These are phyloP conservation scores for Halophytophthora polymorphica DNA, from an alignment of 352 stramenopile species.

Conservation along the genomic window DNA sequence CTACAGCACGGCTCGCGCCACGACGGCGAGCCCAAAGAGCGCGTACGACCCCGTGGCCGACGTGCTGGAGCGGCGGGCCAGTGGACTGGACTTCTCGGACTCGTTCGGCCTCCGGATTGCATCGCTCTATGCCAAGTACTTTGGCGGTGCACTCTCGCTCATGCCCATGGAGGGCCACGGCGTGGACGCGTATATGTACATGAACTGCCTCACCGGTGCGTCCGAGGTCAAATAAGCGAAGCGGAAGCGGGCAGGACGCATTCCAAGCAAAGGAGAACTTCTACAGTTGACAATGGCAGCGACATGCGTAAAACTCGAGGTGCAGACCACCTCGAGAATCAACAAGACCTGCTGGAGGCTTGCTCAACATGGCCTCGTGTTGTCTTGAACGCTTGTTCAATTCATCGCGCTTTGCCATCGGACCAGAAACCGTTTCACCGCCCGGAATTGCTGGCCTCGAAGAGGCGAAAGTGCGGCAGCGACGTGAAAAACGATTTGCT, in stretches of 20 bases:
- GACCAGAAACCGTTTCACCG: too few species aligned
- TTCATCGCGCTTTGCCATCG: too few species aligned
- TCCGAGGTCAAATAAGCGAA: conserved; percentile 68
- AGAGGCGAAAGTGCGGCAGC: background rate
- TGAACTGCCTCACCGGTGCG: conserved; percentile 74
- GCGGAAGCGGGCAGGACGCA: background rate
- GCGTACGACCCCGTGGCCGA: conserved; percentile 73
- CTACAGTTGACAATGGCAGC: too few species aligned
- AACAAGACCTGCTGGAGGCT: too few species aligned
- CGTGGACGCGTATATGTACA: conserved; percentile 93
- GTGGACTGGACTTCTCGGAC: conserved; percentile 61
- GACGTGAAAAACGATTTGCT: conserved; percentile 4
- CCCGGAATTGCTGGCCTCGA: background rate
- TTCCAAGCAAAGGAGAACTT: too few species aligned
- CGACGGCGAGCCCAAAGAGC: conserved; percentile 12
- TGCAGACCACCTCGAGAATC: too few species aligned
- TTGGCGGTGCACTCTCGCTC: conserved; percentile 97
- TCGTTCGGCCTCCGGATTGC: conserved; percentile 91
- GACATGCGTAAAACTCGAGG: too few species aligned
- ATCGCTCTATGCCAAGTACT: conserved; percentile 96
- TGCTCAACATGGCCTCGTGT: too few species aligned
- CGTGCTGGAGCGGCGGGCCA: conserved; percentile 62
- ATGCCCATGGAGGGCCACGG: conserved; percentile 99
- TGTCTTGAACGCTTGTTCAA: too few species aligned
- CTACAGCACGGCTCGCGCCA: conserved; percentile 27